phyloP scores from a whole-genome alignment of 306 rosid genomes.

The Sicyos baderoa region DNA sequence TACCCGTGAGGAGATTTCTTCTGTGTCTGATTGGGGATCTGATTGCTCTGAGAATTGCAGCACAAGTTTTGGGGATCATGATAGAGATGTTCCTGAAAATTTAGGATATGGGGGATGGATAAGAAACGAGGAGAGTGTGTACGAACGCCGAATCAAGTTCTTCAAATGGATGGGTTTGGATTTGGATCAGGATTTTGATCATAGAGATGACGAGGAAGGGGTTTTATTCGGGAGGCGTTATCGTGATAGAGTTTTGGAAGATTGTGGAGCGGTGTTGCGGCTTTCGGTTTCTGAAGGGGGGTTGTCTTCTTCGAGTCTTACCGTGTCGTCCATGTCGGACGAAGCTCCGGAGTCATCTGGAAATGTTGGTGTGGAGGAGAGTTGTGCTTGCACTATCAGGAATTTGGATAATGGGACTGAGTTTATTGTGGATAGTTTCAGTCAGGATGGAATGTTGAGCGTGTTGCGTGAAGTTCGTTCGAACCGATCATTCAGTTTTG shows the following conservation, averaged over 20 bases:
- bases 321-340: conserved; percentile 28
- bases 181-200: conserved; percentile 26
- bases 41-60: conserved; percentile 41
- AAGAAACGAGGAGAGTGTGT: conserved; percentile 40
- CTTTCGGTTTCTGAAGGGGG: conserved; percentile 30
- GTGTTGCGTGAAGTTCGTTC: conserved; percentile 39
- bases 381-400: conserved; percentile 24
- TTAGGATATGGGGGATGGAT: conserved; percentile 38
- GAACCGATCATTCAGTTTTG: conserved; percentile 32
- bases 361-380: conserved; percentile 28
- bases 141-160: conserved; percentile 53
- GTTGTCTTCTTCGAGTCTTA: conserved; percentile 30
- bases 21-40: conserved; percentile 50
- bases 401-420: conserved; percentile 50
- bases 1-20: conserved; percentile 59
- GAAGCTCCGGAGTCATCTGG: conserved; percentile 29
- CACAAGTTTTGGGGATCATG: conserved; percentile 28
- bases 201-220: conserved; percentile 21
- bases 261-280: conserved; percentile 42
- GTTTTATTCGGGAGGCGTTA: neutral
- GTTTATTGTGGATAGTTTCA: conserved; percentile 39
- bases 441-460: conserved; percentile 33
- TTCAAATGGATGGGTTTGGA: conserved; percentile 53
- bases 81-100: neutral
- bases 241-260: conserved; percentile 37